Evolutionary conservation across 129 eudicot genomes (phyloP).

Genomic region (Deinandra increscens): DNA sequence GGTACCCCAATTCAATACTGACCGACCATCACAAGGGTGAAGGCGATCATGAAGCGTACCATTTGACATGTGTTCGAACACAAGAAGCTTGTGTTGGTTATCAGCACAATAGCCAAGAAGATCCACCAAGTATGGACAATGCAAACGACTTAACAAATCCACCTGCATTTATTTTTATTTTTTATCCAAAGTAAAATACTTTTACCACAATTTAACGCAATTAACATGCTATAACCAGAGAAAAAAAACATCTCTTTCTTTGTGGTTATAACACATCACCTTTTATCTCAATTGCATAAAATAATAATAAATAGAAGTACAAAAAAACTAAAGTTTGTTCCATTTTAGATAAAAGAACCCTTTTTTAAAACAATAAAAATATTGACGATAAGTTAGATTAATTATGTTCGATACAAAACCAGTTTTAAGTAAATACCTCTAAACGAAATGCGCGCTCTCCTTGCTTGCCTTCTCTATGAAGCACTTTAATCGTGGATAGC

Average conservation of each 20-base stretch:
- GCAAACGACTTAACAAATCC: conserved; percentile 78
- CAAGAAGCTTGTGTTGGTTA: conserved; percentile 65
- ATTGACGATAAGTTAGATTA: too few relatives aligned
- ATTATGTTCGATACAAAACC: too few relatives aligned
- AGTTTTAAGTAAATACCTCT: conserved; percentile 42
- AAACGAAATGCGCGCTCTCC: conserved; percentile 86
- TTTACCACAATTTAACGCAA: not conserved
- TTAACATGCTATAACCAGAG: not conserved
- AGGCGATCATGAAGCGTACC: conserved; percentile 77
- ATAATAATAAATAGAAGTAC: too few relatives aligned
- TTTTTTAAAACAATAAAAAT: too few relatives aligned
- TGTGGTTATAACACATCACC: not conserved
- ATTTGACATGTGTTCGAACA: conserved; percentile 74
- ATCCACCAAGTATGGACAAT: conserved; percentile 66
- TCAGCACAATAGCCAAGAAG: conserved; percentile 96
- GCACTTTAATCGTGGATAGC: conserved; percentile 59
- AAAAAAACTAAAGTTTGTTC: not conserved
- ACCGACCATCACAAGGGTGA: conserved; percentile 39
- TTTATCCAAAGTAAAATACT: not conserved
- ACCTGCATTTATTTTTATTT: conserved; percentile 43
- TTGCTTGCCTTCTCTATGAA: conserved; percentile 75
- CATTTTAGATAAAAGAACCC: too few relatives aligned
- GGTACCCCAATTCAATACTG: conserved; percentile 63
- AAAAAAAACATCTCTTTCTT: not conserved
- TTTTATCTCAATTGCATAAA: too few relatives aligned